These are phyloP conservation scores for Cydonia oblonga DNA, from an alignment of 331 rosid species.

Conservation along the genomic window DNA sequence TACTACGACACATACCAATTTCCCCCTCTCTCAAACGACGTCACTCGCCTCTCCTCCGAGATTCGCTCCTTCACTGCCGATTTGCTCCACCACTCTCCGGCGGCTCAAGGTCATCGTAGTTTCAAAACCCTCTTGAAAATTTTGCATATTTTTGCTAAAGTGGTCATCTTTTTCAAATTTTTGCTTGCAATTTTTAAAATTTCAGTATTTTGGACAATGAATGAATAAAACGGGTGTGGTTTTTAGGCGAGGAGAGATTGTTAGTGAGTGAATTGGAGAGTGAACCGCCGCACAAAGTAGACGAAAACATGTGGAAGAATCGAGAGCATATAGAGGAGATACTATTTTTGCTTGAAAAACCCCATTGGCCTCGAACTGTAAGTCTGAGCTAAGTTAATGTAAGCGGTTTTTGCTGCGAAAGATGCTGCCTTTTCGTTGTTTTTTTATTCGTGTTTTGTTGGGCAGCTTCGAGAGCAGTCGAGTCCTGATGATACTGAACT, in stretches of 20 bases:
- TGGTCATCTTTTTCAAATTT: not conserved
- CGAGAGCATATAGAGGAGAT: conserved; percentile 83
- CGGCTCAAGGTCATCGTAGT: conserved; percentile 32
- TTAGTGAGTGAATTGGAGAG: conserved; percentile 42
- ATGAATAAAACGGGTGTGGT: not conserved
- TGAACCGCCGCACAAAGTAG: conserved; percentile 83
- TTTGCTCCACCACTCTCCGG: conserved; percentile 37
- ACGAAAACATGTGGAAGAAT: conserved; percentile 98
- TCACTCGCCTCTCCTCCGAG: conserved; percentile 56
- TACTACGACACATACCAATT: conserved; percentile 71
- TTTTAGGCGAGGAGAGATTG: conserved; percentile 51
- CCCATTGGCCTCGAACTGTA: conserved; percentile 68
- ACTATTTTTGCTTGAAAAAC: conserved; percentile 48
- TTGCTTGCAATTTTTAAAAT: not conserved
- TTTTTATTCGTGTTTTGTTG: not conserved
- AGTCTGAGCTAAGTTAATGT: conserved; percentile 3
- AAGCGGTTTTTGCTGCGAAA: not conserved
- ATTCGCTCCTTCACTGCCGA: conserved; percentile 47
- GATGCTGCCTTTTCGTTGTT: not conserved
- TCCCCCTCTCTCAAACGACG: conserved; percentile 54
- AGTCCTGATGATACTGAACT: conserved; percentile 40
- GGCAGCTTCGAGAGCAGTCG: conserved; percentile 60
- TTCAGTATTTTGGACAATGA: not conserved
- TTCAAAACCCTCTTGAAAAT: not conserved
- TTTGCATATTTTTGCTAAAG: not conserved